These are phyloP conservation scores for Polytrichum commune DNA, from an alignment of 225 moss, liverwort and hornwort species.

Conservation along the genomic window DNA sequence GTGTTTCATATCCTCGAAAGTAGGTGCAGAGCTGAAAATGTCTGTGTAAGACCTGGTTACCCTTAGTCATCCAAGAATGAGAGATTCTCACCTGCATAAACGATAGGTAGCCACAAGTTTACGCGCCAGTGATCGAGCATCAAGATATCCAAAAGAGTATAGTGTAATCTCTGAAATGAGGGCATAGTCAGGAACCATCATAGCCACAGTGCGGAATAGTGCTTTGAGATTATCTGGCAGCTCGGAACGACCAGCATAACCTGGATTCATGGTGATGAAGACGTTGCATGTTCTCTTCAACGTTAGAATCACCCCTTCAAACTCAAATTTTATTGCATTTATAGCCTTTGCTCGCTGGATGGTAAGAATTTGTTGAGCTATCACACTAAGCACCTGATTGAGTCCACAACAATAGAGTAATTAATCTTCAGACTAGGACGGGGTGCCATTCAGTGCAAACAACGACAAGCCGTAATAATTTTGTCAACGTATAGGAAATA, in stretches of 20 bases:
- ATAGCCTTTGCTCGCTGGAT: conserved; percentile 71
- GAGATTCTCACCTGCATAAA: conserved; percentile 42
- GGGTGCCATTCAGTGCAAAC: too few species aligned
- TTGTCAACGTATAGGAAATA: too few species aligned
- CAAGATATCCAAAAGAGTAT: conserved; percentile 66
- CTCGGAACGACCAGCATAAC: conserved; percentile 66
- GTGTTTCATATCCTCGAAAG: too few species aligned
- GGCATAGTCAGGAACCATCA: conserved; percentile 85
- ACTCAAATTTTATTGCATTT: conserved; percentile 43
- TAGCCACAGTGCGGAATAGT: conserved; percentile 68
- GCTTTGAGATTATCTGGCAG: conserved; percentile 66
- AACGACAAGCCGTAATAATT: too few species aligned
- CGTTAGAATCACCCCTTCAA: conserved; percentile 57
- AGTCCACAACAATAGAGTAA: neutral
- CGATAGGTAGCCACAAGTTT: conserved; percentile 77
- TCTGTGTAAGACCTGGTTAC: too few species aligned
- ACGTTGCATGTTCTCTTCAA: conserved; percentile 64
- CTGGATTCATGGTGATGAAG: conserved; percentile 79
- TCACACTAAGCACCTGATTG: conserved; percentile 62
- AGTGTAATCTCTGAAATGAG: conserved; percentile 69
- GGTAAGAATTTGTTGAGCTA: conserved; percentile 73
- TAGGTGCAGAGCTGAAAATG: too few species aligned
- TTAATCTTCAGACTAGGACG: too few species aligned
- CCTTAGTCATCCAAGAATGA: too few species aligned
- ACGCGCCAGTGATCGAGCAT: conserved; percentile 54